phyloP scores from a whole-genome alignment of 805 yeast species.

The Wickerhamomyces xylosicus region DNA sequence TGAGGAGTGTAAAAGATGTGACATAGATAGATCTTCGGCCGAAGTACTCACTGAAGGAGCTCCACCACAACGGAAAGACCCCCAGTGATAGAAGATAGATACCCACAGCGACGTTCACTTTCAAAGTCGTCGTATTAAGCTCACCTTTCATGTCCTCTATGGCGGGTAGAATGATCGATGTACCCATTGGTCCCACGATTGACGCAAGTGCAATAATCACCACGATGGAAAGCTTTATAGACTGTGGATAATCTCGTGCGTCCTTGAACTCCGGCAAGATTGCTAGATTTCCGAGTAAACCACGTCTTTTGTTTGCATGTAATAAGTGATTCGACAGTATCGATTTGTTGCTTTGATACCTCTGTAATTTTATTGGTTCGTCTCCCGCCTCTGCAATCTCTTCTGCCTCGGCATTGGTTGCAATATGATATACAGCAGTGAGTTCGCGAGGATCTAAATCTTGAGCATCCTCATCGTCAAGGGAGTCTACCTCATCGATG shows the following conservation, averaged over 20 bases:
- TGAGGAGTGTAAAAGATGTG: slow-evolving; percentile 50
- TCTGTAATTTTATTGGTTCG: background rate
- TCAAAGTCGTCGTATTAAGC: slow-evolving; percentile 43
- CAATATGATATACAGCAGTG: background rate
- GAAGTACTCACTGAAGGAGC: slow-evolving; percentile 60
- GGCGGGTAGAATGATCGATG: slow-evolving; percentile 76
- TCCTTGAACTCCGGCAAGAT: slow-evolving; percentile 62
- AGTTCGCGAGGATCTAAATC: no score
- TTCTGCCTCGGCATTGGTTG: background rate
- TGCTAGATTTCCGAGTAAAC: slow-evolving; percentile 40
- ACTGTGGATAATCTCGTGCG: slow-evolving; percentile 50
- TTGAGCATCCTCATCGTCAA: background rate
- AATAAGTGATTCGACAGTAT: slow-evolving; percentile 4
- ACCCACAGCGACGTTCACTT: slow-evolving; percentile 74
- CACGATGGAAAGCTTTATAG: slow-evolving; percentile 43
- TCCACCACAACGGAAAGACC: slow-evolving; percentile 84
- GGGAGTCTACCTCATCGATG: background rate
- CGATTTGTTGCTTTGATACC: slow-evolving; percentile 1
- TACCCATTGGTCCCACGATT: slow-evolving; percentile 82
- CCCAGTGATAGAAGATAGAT: slow-evolving; percentile 67
- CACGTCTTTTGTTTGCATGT: slow-evolving; percentile 29
- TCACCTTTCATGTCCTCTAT: slow-evolving; percentile 45
- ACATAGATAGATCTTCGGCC: slow-evolving; percentile 73
- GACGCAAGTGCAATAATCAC: slow-evolving; percentile 64
- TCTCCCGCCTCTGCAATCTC: background rate